Base-by-base conservation (phyloP, 1,139 yeast species). In the Blastobotrys malaysiensis region DNA sequence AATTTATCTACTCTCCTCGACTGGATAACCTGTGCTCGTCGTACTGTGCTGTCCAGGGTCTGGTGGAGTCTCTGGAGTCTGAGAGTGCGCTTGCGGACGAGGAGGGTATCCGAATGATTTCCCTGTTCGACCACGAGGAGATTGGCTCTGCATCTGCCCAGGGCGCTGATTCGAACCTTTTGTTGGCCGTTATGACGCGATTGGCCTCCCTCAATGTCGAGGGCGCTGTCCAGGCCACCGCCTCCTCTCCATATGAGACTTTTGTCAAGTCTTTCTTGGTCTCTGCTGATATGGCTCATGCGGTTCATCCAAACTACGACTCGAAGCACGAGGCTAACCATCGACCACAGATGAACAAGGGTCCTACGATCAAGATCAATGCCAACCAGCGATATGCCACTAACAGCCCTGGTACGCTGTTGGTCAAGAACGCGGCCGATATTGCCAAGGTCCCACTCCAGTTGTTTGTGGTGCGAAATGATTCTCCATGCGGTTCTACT, bases 201-300 rank as follows among this genome's bases (percentile, higher is more conserved):
- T 71, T 90, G 53, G 79, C 90, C 0, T 72, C 76, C 7, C 66
- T 80, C 18, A 68, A 71, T 11, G 73, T 75, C 31, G 74, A 73
- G 51, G 73, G 72, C 0, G 63, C 69, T 2, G 64, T 63, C 43
- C 63, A 61, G 14, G 51, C 57, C 61, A 71, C 61, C n/a, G 52
- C 63, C 50, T 79, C 81, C 59, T 57, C 59, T 43, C 61, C 65
- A 14, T 79, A 81, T 61, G 84, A 86, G 67, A 73, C 89, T 0
- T 80, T 86, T 72, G 81, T 96, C 13, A 86, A 84, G 67, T 89
- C 98, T 1, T 91, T 93, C 71, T 79, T 93, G 63, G 72, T 93
- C 52, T 91, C 98, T 0, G 89, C 97, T 0, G 99, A 93, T 69
- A 93, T 89, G 84, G 97, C 98, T 1, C 99, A 93, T 67, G 98